Conservation (phyloP, 441 rosid species). For the Mallotus repandus region DNA sequence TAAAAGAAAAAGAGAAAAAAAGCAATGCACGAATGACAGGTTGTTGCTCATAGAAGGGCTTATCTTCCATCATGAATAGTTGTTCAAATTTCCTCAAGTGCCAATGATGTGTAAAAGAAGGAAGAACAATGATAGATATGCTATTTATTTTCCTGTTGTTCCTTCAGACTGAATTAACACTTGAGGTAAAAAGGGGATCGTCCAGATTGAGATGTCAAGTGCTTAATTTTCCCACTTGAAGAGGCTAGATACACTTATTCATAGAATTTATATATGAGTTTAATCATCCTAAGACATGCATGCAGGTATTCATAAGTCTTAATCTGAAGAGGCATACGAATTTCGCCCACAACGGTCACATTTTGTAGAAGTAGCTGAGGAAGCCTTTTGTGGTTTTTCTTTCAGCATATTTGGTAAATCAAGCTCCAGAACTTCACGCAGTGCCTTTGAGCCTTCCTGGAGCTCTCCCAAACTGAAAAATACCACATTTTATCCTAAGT, state of each 20-base stretch:
- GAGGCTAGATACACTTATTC: neutral
- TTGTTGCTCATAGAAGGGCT: too few species aligned
- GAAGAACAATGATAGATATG: too few species aligned
- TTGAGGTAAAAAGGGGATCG: neutral
- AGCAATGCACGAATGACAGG: neutral
- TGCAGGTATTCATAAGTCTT: slow-evolving; percentile 7
- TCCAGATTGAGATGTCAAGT: neutral
- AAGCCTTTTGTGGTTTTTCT: slow-evolving; percentile 38
- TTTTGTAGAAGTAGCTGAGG: slow-evolving; percentile 37
- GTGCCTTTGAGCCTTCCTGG: slow-evolving; percentile 64
- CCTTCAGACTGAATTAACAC: neutral
- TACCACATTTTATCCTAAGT: neutral
- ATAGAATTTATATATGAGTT: neutral
- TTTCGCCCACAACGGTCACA: slow-evolving; percentile 87
- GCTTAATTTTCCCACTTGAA: neutral
- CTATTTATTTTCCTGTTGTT: neutral
- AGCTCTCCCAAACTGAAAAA: slow-evolving; percentile 69
- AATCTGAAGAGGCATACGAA: slow-evolving; percentile 34
- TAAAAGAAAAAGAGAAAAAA: neutral
- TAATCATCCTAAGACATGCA: too few species aligned
- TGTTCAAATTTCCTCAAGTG: neutral
- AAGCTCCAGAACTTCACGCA: slow-evolving; percentile 67
- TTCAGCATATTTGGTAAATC: slow-evolving; percentile 60
- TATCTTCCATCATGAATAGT: neutral
- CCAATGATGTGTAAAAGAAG: neutral